Evolutionary conservation across 2,329 filamentous ascomycete genomes (phyloP).

Genomic region (Orbilia ellipsospora): DNA sequence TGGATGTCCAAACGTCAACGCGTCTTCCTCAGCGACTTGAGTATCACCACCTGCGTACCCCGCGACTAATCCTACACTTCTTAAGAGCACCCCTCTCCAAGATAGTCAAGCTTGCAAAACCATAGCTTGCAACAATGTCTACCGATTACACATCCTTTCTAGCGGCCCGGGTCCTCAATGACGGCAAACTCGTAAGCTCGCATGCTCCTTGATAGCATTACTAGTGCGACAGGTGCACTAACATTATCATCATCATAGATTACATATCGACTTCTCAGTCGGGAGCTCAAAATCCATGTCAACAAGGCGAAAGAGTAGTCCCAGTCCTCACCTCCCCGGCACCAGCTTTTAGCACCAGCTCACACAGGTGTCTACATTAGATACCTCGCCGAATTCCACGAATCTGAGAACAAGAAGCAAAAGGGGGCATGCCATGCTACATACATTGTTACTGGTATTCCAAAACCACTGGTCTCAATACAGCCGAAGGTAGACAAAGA

Average conservation of each 20-base stretch:
- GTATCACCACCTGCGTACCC: conserved; percentile 6
- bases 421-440: conserved; percentile 84
- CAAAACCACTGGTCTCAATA: conserved; percentile 35
- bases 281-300: conserved; percentile 83
- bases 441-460: conserved; percentile 82
- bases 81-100: not conserved
- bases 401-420: conserved; percentile 78
- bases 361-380: conserved; percentile 67
- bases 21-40: conserved; percentile 38
- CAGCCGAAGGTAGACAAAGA: conserved; percentile 68
- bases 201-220: not conserved
- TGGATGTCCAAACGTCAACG: conserved; percentile 28
- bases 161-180: conserved; percentile 50
- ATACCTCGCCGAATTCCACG: conserved; percentile 75
- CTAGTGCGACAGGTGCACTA: not conserved
- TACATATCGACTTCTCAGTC: conserved; percentile 85
- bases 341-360: conserved; percentile 26
- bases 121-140: conserved; percentile 25
- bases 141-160: conserved; percentile 52
- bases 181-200: conserved; percentile 40
- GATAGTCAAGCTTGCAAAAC: not conserved
- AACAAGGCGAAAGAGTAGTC: conserved; percentile 87
- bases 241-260: conserved; percentile 68
- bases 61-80: conserved; percentile 7
- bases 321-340: conserved; percentile 51